phyloP scores from a whole-genome alignment of 1,139 yeast genomes.

The Keqinozyma sinolaborantium region DNA sequence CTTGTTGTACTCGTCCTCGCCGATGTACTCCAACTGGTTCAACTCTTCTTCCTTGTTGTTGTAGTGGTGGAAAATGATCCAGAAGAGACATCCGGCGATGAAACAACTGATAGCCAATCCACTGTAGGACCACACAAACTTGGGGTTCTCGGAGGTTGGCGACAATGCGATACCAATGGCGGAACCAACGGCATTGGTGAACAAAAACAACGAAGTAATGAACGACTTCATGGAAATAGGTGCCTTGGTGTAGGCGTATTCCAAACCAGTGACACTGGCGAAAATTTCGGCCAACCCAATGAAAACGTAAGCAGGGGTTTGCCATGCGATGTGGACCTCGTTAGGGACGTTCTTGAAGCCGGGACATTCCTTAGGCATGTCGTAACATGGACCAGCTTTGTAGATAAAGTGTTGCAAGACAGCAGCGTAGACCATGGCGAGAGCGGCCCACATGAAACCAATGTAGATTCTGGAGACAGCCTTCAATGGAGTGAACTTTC shows the following conservation, averaged over 20 bases:
- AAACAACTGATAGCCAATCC: slow-evolving; percentile 60
- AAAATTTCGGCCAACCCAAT: slow-evolving; percentile 63
- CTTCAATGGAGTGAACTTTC: slow-evolving; percentile 55
- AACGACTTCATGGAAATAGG: slow-evolving; percentile 64
- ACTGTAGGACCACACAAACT: slow-evolving; percentile 63
- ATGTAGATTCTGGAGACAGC: slow-evolving; percentile 71
- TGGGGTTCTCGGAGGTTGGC: slow-evolving; percentile 63
- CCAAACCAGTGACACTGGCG: slow-evolving; percentile 65
- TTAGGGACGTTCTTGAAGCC: slow-evolving; percentile 38
- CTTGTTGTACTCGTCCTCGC: slow-evolving; percentile 13
- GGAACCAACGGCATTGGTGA: slow-evolving; percentile 65
- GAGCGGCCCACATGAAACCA: slow-evolving; percentile 72
- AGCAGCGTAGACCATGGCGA: slow-evolving; percentile 78
- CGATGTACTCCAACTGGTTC: slow-evolving; percentile 48
- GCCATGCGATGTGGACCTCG: slow-evolving; percentile 57
- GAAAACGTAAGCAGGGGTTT: slow-evolving; percentile 60
- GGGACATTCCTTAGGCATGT: slow-evolving; percentile 44
- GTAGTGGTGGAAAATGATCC: slow-evolving; percentile 55
- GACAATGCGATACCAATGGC: slow-evolving; percentile 73
- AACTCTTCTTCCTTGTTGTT: slow-evolving; percentile 59
- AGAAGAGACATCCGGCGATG: slow-evolving; percentile 60
- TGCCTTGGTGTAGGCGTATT: slow-evolving; percentile 69
- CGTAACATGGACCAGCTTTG: slow-evolving; percentile 73
- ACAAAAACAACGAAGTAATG: slow-evolving; percentile 58
- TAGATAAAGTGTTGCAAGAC: slow-evolving; percentile 75